phyloP scores from a whole-genome alignment of 371 early-diverging fungal species.

The Circinella umbellata region DNA sequence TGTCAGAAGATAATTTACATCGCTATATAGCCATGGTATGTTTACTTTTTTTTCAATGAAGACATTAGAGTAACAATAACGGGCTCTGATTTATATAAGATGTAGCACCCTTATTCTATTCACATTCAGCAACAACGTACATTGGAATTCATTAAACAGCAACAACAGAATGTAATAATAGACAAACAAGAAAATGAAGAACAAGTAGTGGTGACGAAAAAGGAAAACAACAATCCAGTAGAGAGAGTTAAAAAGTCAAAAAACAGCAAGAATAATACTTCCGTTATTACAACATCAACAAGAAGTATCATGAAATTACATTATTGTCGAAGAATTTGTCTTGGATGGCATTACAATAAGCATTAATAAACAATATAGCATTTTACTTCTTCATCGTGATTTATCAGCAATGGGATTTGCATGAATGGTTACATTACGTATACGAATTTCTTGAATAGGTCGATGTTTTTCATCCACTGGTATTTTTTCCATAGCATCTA shows the following conservation, averaged over 20 bases:
- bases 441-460: slow-evolving; percentile 83
- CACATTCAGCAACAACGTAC: slow-evolving; percentile 10
- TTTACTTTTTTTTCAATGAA: too few relatives aligned
- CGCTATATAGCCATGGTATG: not conserved
- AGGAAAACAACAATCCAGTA: not conserved
- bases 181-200: not conserved
- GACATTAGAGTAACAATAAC: too few relatives aligned
- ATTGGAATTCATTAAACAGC: slow-evolving; percentile 8
- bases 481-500: slow-evolving; percentile 87
- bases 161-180: not conserved
- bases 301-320: not conserved
- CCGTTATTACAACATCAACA: not conserved
- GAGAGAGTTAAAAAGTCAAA: not conserved
- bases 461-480: slow-evolving; percentile 86
- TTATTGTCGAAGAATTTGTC: not conserved
- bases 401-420: slow-evolving; percentile 96
- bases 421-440: slow-evolving; percentile 85
- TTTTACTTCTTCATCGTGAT: slow-evolving; percentile 7
- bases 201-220: not conserved
- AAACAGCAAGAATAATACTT: not conserved
- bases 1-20: not conserved
- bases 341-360: not conserved
- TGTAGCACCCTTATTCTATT: not conserved
- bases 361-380: too few relatives aligned
- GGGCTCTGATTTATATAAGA: not conserved